Percentiles rank a stretch among this genome's conserved stretches.
These are phyloP conservation scores for Populus trichocarpa DNA, from an alignment of 441 rosid species.

Conservation along the genomic window DNA sequence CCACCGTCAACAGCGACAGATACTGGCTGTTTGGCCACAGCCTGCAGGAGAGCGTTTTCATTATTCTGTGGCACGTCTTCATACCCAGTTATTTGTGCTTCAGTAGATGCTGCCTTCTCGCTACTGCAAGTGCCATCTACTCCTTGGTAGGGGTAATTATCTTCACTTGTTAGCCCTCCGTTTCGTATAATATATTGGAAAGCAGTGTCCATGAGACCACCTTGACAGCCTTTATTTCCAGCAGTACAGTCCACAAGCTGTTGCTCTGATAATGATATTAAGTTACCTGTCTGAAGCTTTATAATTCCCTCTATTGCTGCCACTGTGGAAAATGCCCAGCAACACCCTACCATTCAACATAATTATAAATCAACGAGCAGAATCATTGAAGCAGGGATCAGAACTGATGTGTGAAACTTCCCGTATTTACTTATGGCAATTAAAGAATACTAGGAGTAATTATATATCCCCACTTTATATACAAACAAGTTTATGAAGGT, in stretches of 20 bases:
- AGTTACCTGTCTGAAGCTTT: conserved; percentile 49
- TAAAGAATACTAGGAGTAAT: no score
- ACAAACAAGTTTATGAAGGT: no score
- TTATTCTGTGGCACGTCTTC: conserved; percentile 52
- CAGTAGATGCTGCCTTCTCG: conserved; percentile 20
- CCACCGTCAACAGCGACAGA: conserved; percentile 70
- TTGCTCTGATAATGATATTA: conserved; percentile 64
- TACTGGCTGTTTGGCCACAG: conserved; percentile 69
- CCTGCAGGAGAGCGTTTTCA: conserved; percentile 57
- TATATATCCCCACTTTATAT: no score
- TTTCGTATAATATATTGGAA: conserved; percentile 56
- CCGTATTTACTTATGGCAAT: no score
- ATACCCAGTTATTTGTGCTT: conserved; percentile 61
- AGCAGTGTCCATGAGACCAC: conserved; percentile 72
- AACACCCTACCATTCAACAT: conserved; percentile 42
- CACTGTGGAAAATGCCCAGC: conserved; percentile 82
- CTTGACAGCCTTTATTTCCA: conserved; percentile 57
- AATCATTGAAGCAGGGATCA: no score
- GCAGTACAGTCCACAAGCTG: conserved; percentile 64
- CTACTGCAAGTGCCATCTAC: conserved; percentile 38
- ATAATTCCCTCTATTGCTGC: conserved; percentile 67
- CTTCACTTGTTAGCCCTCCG: conserved; percentile 58
- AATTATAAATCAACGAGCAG: no score
- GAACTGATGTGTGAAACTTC: no score
- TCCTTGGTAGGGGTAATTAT: conserved; percentile 49